These are phyloP conservation scores for Pythium utonaiense DNA, from an alignment of 352 stramenopile genomes.

Conservation along the genomic window DNA sequence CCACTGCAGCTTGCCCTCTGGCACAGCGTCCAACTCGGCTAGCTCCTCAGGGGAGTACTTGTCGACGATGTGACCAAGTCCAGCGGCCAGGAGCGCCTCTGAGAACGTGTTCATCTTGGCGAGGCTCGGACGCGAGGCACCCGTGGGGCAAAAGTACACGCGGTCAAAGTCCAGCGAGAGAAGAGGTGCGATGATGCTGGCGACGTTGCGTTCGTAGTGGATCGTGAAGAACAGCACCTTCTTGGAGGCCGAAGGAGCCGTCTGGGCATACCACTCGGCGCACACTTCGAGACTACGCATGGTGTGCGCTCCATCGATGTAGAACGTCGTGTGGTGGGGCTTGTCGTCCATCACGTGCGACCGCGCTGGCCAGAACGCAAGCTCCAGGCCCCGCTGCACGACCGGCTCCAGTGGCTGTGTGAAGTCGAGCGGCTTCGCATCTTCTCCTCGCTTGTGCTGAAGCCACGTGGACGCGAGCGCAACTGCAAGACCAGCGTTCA, in stretches of 20 bases:
- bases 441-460: constrained; percentile 23
- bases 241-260: constrained; percentile 20
- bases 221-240: constrained; percentile 76
- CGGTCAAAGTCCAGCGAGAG: constrained; percentile 59
- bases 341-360: constrained; percentile 60
- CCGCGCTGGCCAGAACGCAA: constrained; percentile 78
- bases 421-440: constrained; percentile 24
- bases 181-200: constrained; percentile 55
- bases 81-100: constrained; percentile 43
- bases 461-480: constrained; percentile 63
- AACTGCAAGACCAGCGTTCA: constrained; percentile 75
- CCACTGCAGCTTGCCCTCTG: constrained; percentile 42
- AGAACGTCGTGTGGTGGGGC: constrained; percentile 44
- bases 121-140: constrained; percentile 54
- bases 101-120: constrained; percentile 70
- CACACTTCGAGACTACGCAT: constrained; percentile 71
- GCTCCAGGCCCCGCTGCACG: constrained; percentile 43
- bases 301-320: constrained; percentile 89
- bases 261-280: constrained; percentile 64
- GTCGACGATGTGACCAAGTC: constrained; percentile 32
- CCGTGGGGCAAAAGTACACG: constrained; percentile 75
- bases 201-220: constrained; percentile 82
- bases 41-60: constrained; percentile 47
- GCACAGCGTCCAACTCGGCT: constrained; percentile 36
- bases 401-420: constrained; percentile 34